Evolutionary conservation across 495 filamentous ascomycete genomes (phyloP), one percentile per base, ranked within the genome.

Genomic region (Penicillium simplicissimum): DNA sequence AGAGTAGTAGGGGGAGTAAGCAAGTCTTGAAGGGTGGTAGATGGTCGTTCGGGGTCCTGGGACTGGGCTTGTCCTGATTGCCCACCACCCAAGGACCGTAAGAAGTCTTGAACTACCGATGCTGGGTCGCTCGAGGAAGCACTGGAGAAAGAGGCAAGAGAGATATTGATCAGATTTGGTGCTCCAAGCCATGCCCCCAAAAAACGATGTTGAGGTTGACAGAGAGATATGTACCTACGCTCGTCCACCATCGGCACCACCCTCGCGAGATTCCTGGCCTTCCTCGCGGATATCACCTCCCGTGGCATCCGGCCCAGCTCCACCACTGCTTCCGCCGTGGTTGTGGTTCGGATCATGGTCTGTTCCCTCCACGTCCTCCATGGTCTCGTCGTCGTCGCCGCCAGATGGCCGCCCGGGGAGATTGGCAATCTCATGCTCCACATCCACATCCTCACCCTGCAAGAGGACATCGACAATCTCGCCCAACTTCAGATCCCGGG

Each of bases 191-290:
- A 57, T 59, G 21, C 37, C 38, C 54, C 47, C 38, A 15, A n/a
- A 6, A 15, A 33, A 14, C 14, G 48, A 34, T 34, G 49, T 51
- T 52, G 36, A 60, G 37, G n/a, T n/a, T 42, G 43, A 64, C 64
- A 70, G 76, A 77, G 78, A 77, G 78, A 77, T 79, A 74, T 80
- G 80, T 77, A 98, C 95, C 95, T 98, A 98, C 95, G 94, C 93
- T 96, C 93, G 85, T 77, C 90, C 96, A 63, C 96, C 95, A 76
- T 97, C 94, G 58, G 91, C 93, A 69, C 96, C 96, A 55, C 93
- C 95, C 69, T 96, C 92, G 74, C 95, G 81, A 31, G 92, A 85
- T 61, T 86, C 87, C 74, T 90, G 87, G 58, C 96, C 96, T 70
- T 98, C 95, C 68, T 95, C 88, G 69, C 94, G 83, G 57, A 96